phyloP scores from a whole-genome alignment of 2,329 filamentous ascomycete genomes.

The Diaporthe sp. region DNA sequence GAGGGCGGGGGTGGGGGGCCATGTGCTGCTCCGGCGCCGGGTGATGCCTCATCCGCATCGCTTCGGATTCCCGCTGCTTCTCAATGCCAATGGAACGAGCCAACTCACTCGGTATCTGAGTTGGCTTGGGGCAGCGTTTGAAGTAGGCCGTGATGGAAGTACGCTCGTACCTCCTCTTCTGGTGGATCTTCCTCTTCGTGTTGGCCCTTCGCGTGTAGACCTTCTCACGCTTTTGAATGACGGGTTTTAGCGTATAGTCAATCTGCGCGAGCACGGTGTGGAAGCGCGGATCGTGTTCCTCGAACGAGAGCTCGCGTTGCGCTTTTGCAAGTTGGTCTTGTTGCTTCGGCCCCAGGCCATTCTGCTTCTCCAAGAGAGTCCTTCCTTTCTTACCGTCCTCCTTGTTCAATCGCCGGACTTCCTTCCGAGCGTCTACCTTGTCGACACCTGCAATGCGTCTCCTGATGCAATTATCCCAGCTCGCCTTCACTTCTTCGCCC shows the following conservation, averaged over 20 bases:
- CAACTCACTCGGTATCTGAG: conserved; percentile 39
- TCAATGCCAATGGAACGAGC: conserved; percentile 33
- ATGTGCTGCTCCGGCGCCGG: conserved; percentile 17
- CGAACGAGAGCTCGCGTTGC: conserved; percentile 51
- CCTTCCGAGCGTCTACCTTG: conserved; percentile 53
- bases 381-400: conserved; percentile 57
- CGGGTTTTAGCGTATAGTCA: conserved; percentile 53
- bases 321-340: conserved; percentile 59
- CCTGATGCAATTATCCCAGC: conserved; percentile 57
- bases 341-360: conserved; percentile 51
- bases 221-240: conserved; percentile 30
- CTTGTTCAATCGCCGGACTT: conserved; percentile 55
- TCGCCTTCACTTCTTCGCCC: conserved; percentile 51
- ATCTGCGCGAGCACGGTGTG: conserved; percentile 61
- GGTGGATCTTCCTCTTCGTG: conserved; percentile 47
- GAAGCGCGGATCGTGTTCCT: conserved; percentile 56
- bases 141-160: conserved; percentile 62
- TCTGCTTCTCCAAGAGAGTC: conserved; percentile 36
- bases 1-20: conserved; percentile 12
- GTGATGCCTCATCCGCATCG: not conserved
- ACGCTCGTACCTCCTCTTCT: conserved; percentile 53
- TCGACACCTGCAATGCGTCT: conserved; percentile 54
- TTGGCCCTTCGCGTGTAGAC: conserved; percentile 29
- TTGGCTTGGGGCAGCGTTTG: conserved; percentile 54
- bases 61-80: conserved; percentile 15